Base-by-base conservation (phyloP, 1,139 yeast genomes). In the Yamadazyma triangularis region DNA sequence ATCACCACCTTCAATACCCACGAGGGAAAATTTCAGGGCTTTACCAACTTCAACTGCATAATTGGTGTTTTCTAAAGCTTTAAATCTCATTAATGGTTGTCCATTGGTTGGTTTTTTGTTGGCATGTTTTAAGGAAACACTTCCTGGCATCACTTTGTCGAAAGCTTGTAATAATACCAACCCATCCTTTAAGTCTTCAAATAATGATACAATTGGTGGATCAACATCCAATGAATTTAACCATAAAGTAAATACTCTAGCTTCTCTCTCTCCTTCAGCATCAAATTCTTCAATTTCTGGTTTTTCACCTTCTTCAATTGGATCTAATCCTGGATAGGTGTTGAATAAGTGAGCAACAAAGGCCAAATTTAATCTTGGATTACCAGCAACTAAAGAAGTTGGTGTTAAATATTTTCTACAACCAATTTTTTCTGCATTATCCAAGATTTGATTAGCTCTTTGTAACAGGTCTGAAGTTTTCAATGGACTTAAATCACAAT, bases 191-290 rank as follows among this genome's bases (percentile, higher is more conserved):
- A 91, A 74, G 56, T 91, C 98, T 60, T 91, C 97, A 49, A 91
- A 91, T 48, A 91, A 68, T 15, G 86, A 81, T 29, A 87, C 88
- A 40, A 91, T 89, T 15, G 96, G 86, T 18, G 97, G 97, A 41
- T 89, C 93, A 12, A 91, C 97, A 48, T 93, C 97, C 50, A 91
- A 73, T 1, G 96, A 87, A 60, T 91, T 91, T 53, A 91, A 77
- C 98, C 98, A 91, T 48, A 91, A 69, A 9, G 98, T 93, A 62
- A 91, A 91, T 4, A 91, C 99, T 56, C 99, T 79, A 2, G 98
- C 98, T 65, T 91, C 99, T 64, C 98, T 83, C 64, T 91, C 99
- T 41, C 99, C 99, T 64, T 93, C 98, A 12, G 98, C 98, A 56
- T 91, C 99, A 51, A 93, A 91, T 46, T 88, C 98, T 56, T 83